Evolutionary conservation across 352 stramenopile species (phyloP), one percentile per base, ranked within the genome.

Genomic region (Globisporangium middletonii): DNA sequence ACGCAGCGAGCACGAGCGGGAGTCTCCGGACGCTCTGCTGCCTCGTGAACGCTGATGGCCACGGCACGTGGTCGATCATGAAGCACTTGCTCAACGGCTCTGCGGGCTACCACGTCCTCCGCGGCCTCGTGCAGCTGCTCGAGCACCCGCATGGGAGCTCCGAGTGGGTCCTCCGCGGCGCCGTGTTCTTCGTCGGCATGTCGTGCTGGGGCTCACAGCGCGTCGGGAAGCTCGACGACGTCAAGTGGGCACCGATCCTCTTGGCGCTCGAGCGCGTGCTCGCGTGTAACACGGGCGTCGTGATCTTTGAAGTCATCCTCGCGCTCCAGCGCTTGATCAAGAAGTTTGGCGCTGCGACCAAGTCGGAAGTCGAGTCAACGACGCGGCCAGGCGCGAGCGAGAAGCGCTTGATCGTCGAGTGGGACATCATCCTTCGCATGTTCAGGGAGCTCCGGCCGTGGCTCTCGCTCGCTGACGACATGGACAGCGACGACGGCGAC

Each of bases 131-230:
- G 6, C 62, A 75, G 8, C 16, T 95, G n/a, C 66, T 95, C 8
- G 84, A 95, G 47, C 77, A 86, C 47, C 82, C 80, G 1, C 48
- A 54, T 3, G 57, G 57, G 51, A 83, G 77, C 53, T 86, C 73
- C 19, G 72, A 83, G 49, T 90, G 77, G 77, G 79, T 92, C n/a
- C 65, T 91, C 0, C 77, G 86, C 50, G 86, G 86, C 0, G 83
- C 84, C 0, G 83, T 95, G 13, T 95, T 94, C 64, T 95, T 93
- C 59, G 65, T 95, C 4, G 86, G 84, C 2, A 95, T 95, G 86
- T 94, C 84, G 16, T 92, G 80, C 38, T 95, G 86, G 86, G 86
- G 86, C 3, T 93, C 82, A 15, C 84, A 95, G 50, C 81, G 85
- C 19, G 71, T 94, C 0, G 62, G 70, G 4, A 81, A 73, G 54